phyloP scores from a whole-genome alignment of 176 grass and related monocot genomes.

The Secale cereale region DNA sequence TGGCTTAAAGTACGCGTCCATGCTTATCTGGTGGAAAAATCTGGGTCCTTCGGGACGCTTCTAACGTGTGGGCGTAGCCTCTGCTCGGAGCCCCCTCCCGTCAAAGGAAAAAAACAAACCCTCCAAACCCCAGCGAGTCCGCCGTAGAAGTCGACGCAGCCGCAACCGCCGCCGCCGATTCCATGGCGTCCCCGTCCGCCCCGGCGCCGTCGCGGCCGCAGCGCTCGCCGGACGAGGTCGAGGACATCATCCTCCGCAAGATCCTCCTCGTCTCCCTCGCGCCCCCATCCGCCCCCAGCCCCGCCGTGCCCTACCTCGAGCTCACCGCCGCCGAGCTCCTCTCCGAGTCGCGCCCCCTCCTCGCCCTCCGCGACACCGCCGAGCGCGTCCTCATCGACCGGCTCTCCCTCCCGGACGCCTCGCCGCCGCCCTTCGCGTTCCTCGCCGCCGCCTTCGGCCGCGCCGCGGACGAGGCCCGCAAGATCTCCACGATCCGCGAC shows the following conservation, averaged over 20 bases:
- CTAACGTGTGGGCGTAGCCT: no score
- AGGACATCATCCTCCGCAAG: slow-evolving; percentile 98
- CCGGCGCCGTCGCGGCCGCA: slow-evolving; percentile 58
- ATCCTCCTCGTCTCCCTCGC: slow-evolving; percentile 89
- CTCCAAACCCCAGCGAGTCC: no score
- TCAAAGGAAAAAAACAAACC: no score
- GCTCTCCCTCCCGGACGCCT: slow-evolving; percentile 49
- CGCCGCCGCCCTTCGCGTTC: slow-evolving; percentile 63
- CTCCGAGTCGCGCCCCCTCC: slow-evolving; percentile 76
- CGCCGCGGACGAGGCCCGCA: slow-evolving; percentile 65
- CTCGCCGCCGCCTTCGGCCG: slow-evolving; percentile 69
- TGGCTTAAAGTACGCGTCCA: no score
- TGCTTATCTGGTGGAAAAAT: no score
- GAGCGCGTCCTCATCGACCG: slow-evolving; percentile 91
- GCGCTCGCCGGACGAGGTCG: slow-evolving; percentile 77
- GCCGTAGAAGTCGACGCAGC: background rate
- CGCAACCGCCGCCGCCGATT: background rate
- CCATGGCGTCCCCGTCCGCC: slow-evolving; percentile 31
- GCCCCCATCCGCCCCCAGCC: slow-evolving; percentile 27
- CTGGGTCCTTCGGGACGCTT: no score
- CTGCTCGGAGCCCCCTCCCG: no score
- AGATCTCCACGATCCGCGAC: slow-evolving; percentile 87
- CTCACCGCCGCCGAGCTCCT: slow-evolving; percentile 94
- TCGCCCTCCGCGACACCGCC: slow-evolving; percentile 50
- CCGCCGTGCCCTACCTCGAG: slow-evolving; percentile 71